Base-by-base conservation (phyloP, 2,329 filamentous ascomycete genomes). In the Arthroderma sp. region DNA sequence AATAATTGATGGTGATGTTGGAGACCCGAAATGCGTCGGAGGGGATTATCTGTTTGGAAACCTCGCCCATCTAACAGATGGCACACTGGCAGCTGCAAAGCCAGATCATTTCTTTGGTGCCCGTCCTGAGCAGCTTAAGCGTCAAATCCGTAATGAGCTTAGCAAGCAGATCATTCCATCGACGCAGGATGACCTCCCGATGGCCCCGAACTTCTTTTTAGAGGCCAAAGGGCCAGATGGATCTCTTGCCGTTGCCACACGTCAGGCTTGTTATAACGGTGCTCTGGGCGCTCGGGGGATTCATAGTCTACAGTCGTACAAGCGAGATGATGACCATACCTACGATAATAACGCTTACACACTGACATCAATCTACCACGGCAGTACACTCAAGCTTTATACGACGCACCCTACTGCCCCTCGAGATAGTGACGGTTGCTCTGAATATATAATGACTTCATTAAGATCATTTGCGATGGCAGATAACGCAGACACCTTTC, bases 181-280 rank as follows among this genome's bases (percentile, higher is more conserved):
- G 38, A 56, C 52, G 13, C 59, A 54, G 23, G 43, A 49, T 28
- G 31, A 56, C 33, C 56, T 39, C 37, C 58, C 55, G 4, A 59
- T 59, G 25, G 31, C 33, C 2, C 57, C 57, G 23, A 59, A 59
- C 59, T 73, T 76, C 59, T 76, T 76, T 58, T n/a, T 76, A 0
- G 70, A 71, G 55, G 68, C 63, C 0, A 76, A 76, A 59, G 70
- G 68, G 1, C 71, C 68, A 9, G 57, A 69, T 55, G 70, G 70
- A 2, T 64, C 60, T 41, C 7, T 55, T 2, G 64, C 59, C 3
- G 70, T 71, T 2, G 70, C 66, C 9, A 63, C n/a, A n/a, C n/a
- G n/a, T n/a, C n/a, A n/a, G n/a, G n/a, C n/a, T n/a, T n/a, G n/a
- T n/a, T n/a, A n/a, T n/a, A n/a, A n/a, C n/a, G n/a, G n/a, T n/a